A percentile compares a stretch with the other conserved stretches of the same genome.
phyloP scores from a whole-genome alignment of 768 basidiomycete species.

The Hemileccinum impolitum region DNA sequence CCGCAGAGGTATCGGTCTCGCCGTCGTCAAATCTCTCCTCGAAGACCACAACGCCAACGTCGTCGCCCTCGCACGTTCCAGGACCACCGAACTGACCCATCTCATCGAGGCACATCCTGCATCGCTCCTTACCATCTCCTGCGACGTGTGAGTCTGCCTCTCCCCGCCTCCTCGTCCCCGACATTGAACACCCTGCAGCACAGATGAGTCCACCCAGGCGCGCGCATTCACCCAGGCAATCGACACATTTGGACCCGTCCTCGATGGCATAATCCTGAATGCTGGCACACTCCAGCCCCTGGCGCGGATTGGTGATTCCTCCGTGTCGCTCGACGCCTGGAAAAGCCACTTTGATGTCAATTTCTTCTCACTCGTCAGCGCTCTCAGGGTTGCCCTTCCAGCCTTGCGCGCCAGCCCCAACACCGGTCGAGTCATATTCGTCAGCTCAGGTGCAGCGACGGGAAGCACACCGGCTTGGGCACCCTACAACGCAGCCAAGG shows the following conservation, averaged over 20 bases:
- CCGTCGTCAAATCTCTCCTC: slow-evolving; percentile 66
- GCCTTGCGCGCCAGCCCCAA: slow-evolving; percentile 55
- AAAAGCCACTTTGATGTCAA: slow-evolving; percentile 78
- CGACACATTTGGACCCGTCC: slow-evolving; percentile 54
- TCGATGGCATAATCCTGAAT: slow-evolving; percentile 77
- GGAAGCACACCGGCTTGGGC: slow-evolving; percentile 71
- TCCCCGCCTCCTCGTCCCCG: background rate
- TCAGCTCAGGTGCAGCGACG: slow-evolving; percentile 83
- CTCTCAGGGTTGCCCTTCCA: slow-evolving; percentile 66
- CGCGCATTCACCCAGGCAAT: slow-evolving; percentile 53
- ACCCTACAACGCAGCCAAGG: slow-evolving; percentile 80
- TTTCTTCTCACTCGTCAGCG: slow-evolving; percentile 78
- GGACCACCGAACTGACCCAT: slow-evolving; percentile 57
- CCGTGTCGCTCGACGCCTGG: slow-evolving; percentile 56
- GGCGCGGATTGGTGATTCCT: slow-evolving; percentile 50
- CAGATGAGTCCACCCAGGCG: slow-evolving; percentile 53
- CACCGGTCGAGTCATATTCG: slow-evolving; percentile 70
- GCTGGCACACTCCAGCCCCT: slow-evolving; percentile 78
- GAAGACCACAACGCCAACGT: slow-evolving; percentile 62
- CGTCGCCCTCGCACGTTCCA: slow-evolving; percentile 71
- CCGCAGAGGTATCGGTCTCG: slow-evolving; percentile 80
- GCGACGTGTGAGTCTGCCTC: slow-evolving; percentile 65
- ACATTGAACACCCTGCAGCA: slow-evolving; percentile 37
- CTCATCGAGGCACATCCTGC: slow-evolving; percentile 40
- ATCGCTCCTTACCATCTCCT: slow-evolving; percentile 53